A percentile compares a stretch with the other conserved stretches of the same genome.
Evolutionary conservation across 257 asterid genomes (phyloP).

Genomic region (Salvia miltiorrhiza): DNA sequence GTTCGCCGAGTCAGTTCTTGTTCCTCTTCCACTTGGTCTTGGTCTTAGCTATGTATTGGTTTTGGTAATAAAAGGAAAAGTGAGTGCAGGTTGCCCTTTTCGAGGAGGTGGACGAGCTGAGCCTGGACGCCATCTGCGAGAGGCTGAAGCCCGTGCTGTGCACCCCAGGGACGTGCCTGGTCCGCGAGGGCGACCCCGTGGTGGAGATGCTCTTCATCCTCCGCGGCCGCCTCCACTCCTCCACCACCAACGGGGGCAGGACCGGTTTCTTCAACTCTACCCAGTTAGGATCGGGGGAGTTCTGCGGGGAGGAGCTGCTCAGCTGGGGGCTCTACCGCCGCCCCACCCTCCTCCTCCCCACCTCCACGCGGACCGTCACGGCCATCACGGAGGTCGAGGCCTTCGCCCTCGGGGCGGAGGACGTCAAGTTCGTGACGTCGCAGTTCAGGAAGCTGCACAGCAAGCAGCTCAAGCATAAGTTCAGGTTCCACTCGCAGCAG

Average conservation of each 20-base stretch:
- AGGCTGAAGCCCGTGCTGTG: conserved; percentile 52
- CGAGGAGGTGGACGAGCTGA: conserved; percentile 59
- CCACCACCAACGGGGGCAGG: conserved; percentile 67
- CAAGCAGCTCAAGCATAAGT: conserved; percentile 66
- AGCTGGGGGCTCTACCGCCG: conserved; percentile 65
- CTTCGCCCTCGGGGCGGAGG: conserved; percentile 52
- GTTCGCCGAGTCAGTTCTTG: conserved; percentile 55
- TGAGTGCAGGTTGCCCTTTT: conserved; percentile 64
- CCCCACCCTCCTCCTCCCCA: conserved; percentile 56
- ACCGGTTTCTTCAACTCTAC: conserved; percentile 58
- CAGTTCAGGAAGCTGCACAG: conserved; percentile 63
- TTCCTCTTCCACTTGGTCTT: no score
- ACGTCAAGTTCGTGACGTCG: conserved; percentile 56
- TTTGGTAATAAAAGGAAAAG: no score
- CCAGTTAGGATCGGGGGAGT: conserved; percentile 56
- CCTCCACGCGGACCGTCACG: conserved; percentile 61
- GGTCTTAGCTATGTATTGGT: no score
- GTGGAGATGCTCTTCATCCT: conserved; percentile 67
- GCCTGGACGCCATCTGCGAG: conserved; percentile 64
- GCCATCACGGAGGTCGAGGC: conserved; percentile 67
- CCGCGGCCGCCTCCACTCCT: conserved; percentile 62
- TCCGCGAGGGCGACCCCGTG: conserved; percentile 72
- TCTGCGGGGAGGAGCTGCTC: conserved; percentile 72
- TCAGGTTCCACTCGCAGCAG: conserved; percentile 62
- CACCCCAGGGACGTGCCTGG: conserved; percentile 46